phyloP scores from a whole-genome alignment of 345 rosid genomes.

The Ceriops tagal region DNA sequence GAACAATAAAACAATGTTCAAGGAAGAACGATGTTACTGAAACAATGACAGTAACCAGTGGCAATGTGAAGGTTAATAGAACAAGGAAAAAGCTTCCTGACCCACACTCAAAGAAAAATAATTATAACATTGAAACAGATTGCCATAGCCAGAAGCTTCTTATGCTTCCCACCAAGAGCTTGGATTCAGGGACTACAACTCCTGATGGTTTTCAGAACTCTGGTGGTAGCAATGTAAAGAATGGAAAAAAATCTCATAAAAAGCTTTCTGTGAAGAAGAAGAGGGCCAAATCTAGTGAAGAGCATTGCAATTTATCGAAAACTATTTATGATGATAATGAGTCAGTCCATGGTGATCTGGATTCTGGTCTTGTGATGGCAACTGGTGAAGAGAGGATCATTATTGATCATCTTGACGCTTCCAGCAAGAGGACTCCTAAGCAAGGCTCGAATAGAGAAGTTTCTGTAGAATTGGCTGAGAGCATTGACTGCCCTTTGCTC shows the following conservation, averaged over 20 bases:
- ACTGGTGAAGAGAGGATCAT: neutral
- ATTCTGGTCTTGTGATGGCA: slow-evolving; percentile 7
- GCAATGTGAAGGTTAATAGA: neutral
- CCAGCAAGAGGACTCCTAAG: slow-evolving; percentile 5
- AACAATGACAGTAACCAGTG: neutral
- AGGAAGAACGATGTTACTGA: slow-evolving; percentile 7
- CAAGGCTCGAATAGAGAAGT: slow-evolving; percentile 2
- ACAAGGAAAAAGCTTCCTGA: slow-evolving; percentile 9
- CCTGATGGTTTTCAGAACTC: slow-evolving; percentile 4
- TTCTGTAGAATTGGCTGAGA: neutral
- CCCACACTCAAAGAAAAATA: neutral
- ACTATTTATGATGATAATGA: slow-evolving; percentile 6
- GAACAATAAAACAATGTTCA: slow-evolving; percentile 1
- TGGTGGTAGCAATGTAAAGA: neutral
- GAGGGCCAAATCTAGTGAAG: neutral
- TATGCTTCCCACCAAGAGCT: slow-evolving; percentile 2
- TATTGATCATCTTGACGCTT: slow-evolving; percentile 1
- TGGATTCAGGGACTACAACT: neutral
- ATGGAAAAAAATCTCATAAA: neutral
- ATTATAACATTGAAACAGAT: slow-evolving; percentile 1
- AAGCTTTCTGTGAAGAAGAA: slow-evolving; percentile 2
- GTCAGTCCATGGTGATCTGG: slow-evolving; percentile 15
- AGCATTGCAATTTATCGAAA: neutral
- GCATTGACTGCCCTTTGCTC: neutral
- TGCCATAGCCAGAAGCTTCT: slow-evolving; percentile 10